These are phyloP conservation scores for Boletus vermiculosoides DNA, from an alignment of 768 basidiomycete species.

Conservation along the genomic window DNA sequence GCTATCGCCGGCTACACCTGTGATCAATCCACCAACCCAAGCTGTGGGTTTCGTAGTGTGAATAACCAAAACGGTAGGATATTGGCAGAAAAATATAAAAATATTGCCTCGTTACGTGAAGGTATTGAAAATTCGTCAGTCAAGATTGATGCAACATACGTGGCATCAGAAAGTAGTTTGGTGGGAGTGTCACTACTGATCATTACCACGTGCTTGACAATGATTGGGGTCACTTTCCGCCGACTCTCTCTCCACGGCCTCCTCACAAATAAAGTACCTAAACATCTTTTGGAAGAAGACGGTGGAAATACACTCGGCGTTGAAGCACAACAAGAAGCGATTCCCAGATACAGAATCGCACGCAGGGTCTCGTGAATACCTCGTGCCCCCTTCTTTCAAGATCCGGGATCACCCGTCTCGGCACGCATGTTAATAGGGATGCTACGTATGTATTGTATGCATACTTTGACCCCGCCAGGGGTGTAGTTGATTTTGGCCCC, in stretches of 20 bases:
- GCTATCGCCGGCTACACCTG: too few relatives aligned
- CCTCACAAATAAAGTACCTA: background rate
- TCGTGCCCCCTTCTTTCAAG: slow-evolving; percentile 11
- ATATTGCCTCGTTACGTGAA: background rate
- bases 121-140: background rate
- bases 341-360: slow-evolving; percentile 72
- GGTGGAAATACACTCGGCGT: slow-evolving; percentile 23
- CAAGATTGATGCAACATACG: background rate
- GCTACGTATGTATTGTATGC: slow-evolving; percentile 57
- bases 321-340: slow-evolving; percentile 51
- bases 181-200: background rate
- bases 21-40: too few relatives aligned
- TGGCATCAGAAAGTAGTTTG: background rate
- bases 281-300: background rate
- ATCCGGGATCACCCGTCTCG: background rate
- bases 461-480: slow-evolving; percentile 45
- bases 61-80: background rate
- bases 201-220: background rate
- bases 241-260: slow-evolving; percentile 37
- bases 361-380: slow-evolving; percentile 71
- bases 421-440: slow-evolving; percentile 49
- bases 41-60: background rate
- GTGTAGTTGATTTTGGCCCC: slow-evolving; percentile 26
- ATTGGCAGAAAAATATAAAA: background rate
- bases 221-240: slow-evolving; percentile 36